phyloP scores from a whole-genome alignment of 129 eudicot species.

The Artemisia annua region DNA sequence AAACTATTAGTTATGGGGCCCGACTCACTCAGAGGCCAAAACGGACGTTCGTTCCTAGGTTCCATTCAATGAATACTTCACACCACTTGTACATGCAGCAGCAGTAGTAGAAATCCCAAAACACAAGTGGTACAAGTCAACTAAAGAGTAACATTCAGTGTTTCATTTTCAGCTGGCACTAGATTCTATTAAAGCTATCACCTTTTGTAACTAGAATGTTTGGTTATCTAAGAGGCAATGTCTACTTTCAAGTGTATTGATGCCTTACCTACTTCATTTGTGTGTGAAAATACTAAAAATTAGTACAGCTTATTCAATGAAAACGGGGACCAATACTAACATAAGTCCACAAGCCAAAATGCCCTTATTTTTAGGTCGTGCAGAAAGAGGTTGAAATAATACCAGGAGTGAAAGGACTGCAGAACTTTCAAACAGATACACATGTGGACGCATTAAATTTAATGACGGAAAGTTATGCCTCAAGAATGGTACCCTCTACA shows the following conservation, averaged over 20 bases:
- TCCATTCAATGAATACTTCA: slow-evolving; percentile 33
- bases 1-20: slow-evolving; percentile 39
- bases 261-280: slow-evolving; percentile 2
- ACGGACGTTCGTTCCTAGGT: slow-evolving; percentile 21
- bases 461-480: slow-evolving; percentile 1
- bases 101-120: not conserved
- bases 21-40: slow-evolving; percentile 34
- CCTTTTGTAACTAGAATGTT: slow-evolving; percentile 23
- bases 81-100: slow-evolving; percentile 43
- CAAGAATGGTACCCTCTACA: not conserved
- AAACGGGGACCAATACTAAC: no score
- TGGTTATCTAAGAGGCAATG: not conserved
- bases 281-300: not conserved
- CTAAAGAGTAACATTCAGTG: not conserved
- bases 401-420: slow-evolving; percentile 7
- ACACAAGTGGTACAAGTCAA: slow-evolving; percentile 10
- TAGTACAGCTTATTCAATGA: no score
- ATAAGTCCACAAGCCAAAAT: not conserved
- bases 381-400: slow-evolving; percentile 19
- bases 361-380: not conserved
- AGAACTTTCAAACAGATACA: slow-evolving; percentile 18
- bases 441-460: slow-evolving; percentile 4
- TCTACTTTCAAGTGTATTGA: slow-evolving; percentile 7
- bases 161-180: not conserved
- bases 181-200: slow-evolving; percentile 13